Evolutionary conservation across 352 stramenopile species (phyloP).

Genomic region (Globisporangium megalacanthum): DNA sequence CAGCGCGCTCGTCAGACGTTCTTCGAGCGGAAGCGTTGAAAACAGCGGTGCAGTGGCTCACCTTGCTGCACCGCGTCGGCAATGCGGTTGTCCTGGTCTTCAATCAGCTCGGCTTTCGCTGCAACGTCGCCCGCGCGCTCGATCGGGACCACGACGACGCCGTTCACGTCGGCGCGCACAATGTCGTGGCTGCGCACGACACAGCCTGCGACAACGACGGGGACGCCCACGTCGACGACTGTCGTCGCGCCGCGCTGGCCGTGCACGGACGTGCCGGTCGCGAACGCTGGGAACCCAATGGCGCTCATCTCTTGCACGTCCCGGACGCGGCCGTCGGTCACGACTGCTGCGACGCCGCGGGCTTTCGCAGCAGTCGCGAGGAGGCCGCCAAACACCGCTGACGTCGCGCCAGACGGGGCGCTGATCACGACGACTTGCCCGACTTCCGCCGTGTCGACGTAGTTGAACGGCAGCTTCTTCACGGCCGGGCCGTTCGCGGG

Average conservation of each 20-base stretch:
- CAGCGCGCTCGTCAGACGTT: conserved; percentile 38
- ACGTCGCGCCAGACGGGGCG: conserved; percentile 39
- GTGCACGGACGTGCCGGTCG: conserved; percentile 68
- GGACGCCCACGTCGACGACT: conserved; percentile 62
- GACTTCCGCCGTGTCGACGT: conserved; percentile 69
- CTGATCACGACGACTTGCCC: conserved; percentile 80
- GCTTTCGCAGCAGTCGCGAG: conserved; percentile 68
- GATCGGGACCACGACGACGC: conserved; percentile 68
- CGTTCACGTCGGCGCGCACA: conserved; percentile 79
- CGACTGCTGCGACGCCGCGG: conserved; percentile 52
- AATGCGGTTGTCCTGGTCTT: conserved; percentile 79
- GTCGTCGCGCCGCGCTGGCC: conserved; percentile 49
- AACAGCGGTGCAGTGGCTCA: conserved; percentile 65
- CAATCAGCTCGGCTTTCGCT: conserved; percentile 66
- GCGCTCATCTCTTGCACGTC: conserved; percentile 69
- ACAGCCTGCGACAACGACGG: conserved; percentile 64
- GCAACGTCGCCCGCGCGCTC: conserved; percentile 69
- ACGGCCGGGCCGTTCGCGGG: conserved; percentile 49
- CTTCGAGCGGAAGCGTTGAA: conserved; percentile 75
- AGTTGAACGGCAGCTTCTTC: conserved; percentile 70
- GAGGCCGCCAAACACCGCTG: conserved; percentile 66
- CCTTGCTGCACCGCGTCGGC: conserved; percentile 72
- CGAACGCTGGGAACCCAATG: conserved; percentile 67
- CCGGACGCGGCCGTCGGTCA: conserved; percentile 70
- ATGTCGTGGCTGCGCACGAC: conserved; percentile 78